phyloP scores from a whole-genome alignment of 2,329 filamentous ascomycete species.

The Raffaelea ambrosiae region DNA sequence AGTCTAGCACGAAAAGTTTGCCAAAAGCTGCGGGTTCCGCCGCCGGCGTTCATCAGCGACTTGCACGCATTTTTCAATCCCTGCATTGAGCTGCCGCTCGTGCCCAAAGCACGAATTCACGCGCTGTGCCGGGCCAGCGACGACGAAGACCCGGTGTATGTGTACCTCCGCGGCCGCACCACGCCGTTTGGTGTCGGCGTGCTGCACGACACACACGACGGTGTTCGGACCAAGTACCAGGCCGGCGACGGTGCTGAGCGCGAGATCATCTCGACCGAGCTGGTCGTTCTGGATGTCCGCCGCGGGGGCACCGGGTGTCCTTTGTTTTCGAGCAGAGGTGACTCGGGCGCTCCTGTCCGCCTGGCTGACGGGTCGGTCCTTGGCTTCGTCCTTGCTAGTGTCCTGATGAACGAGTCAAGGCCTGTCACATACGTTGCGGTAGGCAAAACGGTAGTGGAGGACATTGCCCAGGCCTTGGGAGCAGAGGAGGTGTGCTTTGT shows the following conservation, averaged over 20 bases:
- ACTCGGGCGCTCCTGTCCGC: constrained; percentile 1
- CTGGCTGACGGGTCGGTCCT: not conserved
- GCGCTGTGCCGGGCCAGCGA: not conserved
- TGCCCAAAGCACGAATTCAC: not conserved
- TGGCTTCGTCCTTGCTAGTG: not conserved
- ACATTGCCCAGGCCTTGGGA: not conserved
- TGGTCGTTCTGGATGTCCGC: not conserved
- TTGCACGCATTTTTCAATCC: not conserved
- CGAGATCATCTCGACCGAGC: not conserved
- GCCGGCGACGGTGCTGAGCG: not conserved
- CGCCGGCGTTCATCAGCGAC: not conserved
- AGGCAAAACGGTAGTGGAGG: not conserved
- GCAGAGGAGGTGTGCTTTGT: not conserved
- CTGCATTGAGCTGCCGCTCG: not conserved
- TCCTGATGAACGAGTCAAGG: not conserved
- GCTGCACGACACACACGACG: not conserved
- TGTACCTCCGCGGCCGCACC: not conserved
- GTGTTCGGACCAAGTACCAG: not conserved
- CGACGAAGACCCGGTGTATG: not conserved
- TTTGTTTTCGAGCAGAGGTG: not conserved
- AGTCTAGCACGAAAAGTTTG: not conserved
- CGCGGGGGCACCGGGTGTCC: not conserved
- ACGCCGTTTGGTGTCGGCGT: not conserved
- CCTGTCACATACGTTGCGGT: not conserved
- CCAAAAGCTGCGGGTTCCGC: not conserved